These are phyloP conservation scores for Flaveria linearis DNA, from an alignment of 129 eudicot genomes.

Conservation along the genomic window DNA sequence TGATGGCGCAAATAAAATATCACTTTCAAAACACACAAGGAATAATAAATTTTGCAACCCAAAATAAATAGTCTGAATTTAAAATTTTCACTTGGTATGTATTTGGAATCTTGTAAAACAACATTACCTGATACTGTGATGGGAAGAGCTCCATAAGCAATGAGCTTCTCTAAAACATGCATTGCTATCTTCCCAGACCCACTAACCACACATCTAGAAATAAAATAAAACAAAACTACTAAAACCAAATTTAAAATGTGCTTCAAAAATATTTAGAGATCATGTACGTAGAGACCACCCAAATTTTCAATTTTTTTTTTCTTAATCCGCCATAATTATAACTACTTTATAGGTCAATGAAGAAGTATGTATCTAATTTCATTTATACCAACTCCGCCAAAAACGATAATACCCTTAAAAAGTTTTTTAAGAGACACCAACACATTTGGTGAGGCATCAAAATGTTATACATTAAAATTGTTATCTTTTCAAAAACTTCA, in stretches of 20 bases:
- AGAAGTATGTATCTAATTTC: neutral
- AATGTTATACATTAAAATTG: neutral
- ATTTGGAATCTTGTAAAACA: neutral
- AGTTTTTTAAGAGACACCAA: neutral
- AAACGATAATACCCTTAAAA: neutral
- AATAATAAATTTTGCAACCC: neutral
- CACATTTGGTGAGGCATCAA: neutral
- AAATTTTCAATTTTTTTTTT: neutral
- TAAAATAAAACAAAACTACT: conserved; percentile 18
- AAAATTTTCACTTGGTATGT: neutral
- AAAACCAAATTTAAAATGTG: neutral
- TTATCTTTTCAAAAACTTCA: neutral
- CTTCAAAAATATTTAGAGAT: neutral
- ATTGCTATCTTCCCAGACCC: conserved; percentile 98
- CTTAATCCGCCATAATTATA: neutral
- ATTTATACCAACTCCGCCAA: neutral
- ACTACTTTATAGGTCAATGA: neutral
- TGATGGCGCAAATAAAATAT: neutral
- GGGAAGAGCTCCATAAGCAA: conserved; percentile 92
- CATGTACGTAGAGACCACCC: neutral
- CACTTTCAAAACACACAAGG: conserved; percentile 1
- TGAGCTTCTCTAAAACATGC: conserved; percentile 96
- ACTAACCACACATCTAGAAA: conserved; percentile 83
- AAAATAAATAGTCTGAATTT: neutral
- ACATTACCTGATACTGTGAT: conserved; percentile 85